These are phyloP conservation scores for Rubia peregrina DNA, from an alignment of 305 asterid genomes.

Conservation along the genomic window DNA sequence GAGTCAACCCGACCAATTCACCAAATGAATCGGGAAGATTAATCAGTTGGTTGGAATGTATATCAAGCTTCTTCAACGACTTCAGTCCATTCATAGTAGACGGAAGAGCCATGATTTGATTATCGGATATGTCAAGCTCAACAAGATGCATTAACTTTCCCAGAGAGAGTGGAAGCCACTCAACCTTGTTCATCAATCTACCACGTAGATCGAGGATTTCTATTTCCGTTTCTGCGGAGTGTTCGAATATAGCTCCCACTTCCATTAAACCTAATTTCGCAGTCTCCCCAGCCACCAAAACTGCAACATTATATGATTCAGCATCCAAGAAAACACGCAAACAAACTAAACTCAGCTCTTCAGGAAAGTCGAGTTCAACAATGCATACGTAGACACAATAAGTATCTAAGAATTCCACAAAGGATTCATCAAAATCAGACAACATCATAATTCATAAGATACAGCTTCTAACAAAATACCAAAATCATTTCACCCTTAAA, in stretches of 20 bases:
- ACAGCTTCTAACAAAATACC: not conserved
- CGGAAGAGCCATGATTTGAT: constrained; percentile 77
- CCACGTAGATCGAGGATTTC: constrained; percentile 52
- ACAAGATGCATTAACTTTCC: constrained; percentile 53
- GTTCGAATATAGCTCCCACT: constrained; percentile 60
- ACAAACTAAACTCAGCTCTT: not conserved
- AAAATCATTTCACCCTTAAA: not conserved
- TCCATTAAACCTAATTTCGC: constrained; percentile 50
- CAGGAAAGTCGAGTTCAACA: not conserved
- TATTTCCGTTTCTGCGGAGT: constrained; percentile 36
- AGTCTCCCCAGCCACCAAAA: constrained; percentile 28
- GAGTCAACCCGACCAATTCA: constrained; percentile 46
- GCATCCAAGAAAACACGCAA: not conserved
- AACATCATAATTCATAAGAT: not conserved
- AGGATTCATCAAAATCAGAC: not conserved
- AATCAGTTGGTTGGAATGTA: constrained; percentile 63
- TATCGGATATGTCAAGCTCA: constrained; percentile 52
- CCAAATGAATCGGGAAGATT: constrained; percentile 76
- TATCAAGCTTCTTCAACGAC: constrained; percentile 47
- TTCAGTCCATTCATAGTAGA: constrained; percentile 41
- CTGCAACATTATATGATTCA: constrained; percentile 20
- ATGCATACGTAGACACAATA: not conserved
- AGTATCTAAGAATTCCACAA: not conserved
- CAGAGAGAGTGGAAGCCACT: constrained; percentile 80
- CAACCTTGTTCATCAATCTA: constrained; percentile 61